Base-by-base conservation (phyloP, 139 green algal species). In the Coelastrella sp. region DNA sequence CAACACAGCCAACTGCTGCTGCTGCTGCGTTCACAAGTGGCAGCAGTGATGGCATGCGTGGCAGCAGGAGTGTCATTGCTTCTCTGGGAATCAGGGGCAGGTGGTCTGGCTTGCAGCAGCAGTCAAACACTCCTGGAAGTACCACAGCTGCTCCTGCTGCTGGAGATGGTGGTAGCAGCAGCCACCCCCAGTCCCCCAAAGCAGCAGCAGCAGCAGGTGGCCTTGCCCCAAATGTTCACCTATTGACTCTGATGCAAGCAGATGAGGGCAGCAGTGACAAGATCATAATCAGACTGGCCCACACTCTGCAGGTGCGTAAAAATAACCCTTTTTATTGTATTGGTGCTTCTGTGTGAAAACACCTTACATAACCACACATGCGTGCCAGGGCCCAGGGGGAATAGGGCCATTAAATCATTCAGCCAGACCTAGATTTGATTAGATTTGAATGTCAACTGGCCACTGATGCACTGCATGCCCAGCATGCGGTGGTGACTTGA, bases 201-300 rank as follows among this genome's bases (percentile, higher is more conserved):
- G 82, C 25, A 63, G 76, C 75, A 75, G 81, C 57, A 78, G 49
- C 83, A 73, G 72, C 81, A 11, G 79, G 12, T 14, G 91, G 15
- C 57, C 87, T 96, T 20, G 91, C 92, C 5, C 19, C 65, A 25
- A 96, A 95, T 58, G 90, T 94, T 68, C 94, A 96, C 82, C 85
- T 96, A 68, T 57, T 96, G 22, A 96, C 94, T 15, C 85, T 96
- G 8, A 92, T 92, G 82, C 75, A 56, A 7, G 60, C 79, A 7
- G 35, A 91, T 6, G 78, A 92, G 65, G 80, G 59, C 0, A 84
- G 80, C 0, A 17, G 14, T 7, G 9, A 56, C 8, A 66, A 8
- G 24, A 72, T 94, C 27, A 85, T 96, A 7, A 17, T 96, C 12
- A 78, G 94, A 14, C 85, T 96, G 57, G 94, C 94, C 0, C 94